Evolutionary conservation across 208 protist genomes (phyloP).

Genomic region (Leishmania lainsoni): DNA sequence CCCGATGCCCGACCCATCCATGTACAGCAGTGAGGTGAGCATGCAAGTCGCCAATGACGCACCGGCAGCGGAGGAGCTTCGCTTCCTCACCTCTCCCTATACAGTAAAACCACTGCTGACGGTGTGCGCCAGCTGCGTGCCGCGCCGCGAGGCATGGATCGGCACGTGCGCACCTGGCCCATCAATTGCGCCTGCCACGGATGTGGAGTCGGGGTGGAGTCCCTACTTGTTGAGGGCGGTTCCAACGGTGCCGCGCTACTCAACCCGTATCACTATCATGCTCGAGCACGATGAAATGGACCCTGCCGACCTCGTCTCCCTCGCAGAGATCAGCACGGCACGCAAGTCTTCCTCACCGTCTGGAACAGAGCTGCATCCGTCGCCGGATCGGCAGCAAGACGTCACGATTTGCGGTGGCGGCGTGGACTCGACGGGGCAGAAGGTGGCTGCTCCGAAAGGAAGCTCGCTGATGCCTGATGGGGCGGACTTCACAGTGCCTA

Average conservation of each 20-base stretch:
- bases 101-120: conserved; percentile 71
- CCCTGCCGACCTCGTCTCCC: conserved; percentile 62
- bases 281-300: conserved; percentile 81
- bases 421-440: conserved; percentile 1
- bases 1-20: background rate
- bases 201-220: background rate
- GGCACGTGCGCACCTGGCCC: conserved; percentile 37
- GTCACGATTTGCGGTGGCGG: conserved; percentile 21
- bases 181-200: conserved; percentile 1
- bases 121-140: conserved; percentile 76
- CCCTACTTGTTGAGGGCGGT: conserved; percentile 34
- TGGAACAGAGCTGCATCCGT: background rate
- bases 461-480: background rate
- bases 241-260: conserved; percentile 74
- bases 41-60: conserved; percentile 3
- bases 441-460: background rate
- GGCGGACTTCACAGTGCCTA: background rate
- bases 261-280: conserved; percentile 75
- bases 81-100: conserved; percentile 48
- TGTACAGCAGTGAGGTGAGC: conserved; percentile 11
- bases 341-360: conserved; percentile 10
- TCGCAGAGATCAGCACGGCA: conserved; percentile 56
- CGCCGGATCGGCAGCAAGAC: conserved; percentile 5
- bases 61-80: conserved; percentile 9
- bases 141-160: conserved; percentile 64